Base-by-base conservation (phyloP, 768 basidiomycete genomes). In the Cyclocybe aegerita region DNA sequence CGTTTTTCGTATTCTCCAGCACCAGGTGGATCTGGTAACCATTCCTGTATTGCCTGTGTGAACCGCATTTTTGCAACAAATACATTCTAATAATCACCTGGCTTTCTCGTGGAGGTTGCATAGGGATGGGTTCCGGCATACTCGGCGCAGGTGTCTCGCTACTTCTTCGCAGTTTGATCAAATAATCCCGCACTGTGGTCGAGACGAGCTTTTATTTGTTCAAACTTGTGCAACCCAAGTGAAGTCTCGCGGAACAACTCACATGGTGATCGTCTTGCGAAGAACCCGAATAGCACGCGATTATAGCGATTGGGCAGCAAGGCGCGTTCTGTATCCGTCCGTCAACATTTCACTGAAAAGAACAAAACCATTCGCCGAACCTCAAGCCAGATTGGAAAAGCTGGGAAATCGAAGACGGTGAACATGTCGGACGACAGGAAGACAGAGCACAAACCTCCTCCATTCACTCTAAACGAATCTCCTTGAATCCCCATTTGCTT, bases 371-470 rank as follows among this genome's bases (percentile, higher is more conserved):
- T 12, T 46, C 40, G 34, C 23, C 15, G 32, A 41, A 86, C 89
- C 77, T 90, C 85, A 50, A 92, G 69, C 88, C 89, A 92, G 56
- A 92, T 83, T 4, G 90, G 90, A 74, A 89, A 91, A 0, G 90
- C 90, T 92, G 54, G 17, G 49, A 48, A 31, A 23, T 23, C 23
- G 29, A 46, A 49, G 50, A 47, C 35, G 50, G 46, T 46, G 35
- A 55, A 7, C 40, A 46, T 38, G 15, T 10, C 16, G 10, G 39
- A 43, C 29, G 33, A 10, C 10, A 12, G 37, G 9, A 29, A 15
- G 34, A 48, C 17, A 38, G 44, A 29, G 33, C 49, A 74, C 84
- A 67, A 56, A 92, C 90, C 90, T 70, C 90, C 90, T 43, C 90
- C 90, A 51, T 81, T 79, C 39, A 90, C 76, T 30, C 79, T 71